Evolutionary conservation across 2,329 filamentous ascomycete genomes (phyloP).

Genomic region (Botryotinia narcissicola): DNA sequence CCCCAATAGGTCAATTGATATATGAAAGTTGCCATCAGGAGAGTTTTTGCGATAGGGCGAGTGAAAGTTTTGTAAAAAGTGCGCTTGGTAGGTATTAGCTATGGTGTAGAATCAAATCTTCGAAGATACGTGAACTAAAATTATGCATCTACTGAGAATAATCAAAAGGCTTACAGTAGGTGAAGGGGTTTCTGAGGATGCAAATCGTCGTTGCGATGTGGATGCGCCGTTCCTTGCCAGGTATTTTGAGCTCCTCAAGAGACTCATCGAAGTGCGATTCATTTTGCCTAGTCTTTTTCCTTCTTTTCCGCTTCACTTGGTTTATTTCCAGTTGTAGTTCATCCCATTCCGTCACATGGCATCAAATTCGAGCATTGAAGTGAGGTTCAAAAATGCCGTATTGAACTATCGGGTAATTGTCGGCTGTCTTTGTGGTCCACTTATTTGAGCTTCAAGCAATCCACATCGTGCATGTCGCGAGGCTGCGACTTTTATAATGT

Average conservation of each 20-base stretch:
- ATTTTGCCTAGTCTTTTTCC: not conserved
- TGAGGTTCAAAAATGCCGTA: slow-evolving; percentile 5
- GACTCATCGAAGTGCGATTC: slow-evolving; percentile 9
- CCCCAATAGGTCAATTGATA: slow-evolving; percentile 75
- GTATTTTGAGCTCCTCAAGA: slow-evolving; percentile 4
- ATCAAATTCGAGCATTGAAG: not conserved
- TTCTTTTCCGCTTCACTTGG: not conserved
- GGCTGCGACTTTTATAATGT: slow-evolving; percentile 6
- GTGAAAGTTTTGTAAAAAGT: slow-evolving; percentile 74
- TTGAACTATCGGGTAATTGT: not conserved
- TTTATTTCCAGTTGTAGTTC: not conserved
- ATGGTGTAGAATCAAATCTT: too few species aligned
- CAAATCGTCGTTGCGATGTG: slow-evolving; percentile 3
- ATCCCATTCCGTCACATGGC: slow-evolving; percentile 13
- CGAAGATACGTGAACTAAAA: not conserved
- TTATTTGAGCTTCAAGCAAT: slow-evolving; percentile 7
- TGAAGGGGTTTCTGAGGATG: slow-evolving; percentile 16
- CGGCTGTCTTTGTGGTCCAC: not conserved
- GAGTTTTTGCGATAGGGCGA: slow-evolving; percentile 69
- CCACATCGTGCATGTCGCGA: slow-evolving; percentile 5
- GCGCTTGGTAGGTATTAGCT: slow-evolving; percentile 43
- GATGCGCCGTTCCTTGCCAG: not conserved
- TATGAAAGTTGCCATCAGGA: slow-evolving; percentile 71
- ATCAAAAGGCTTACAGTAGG: slow-evolving; percentile 3
- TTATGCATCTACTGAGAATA: not conserved